phyloP scores from a whole-genome alignment of 495 filamentous ascomycete genomes.

The Tuber microsphaerosporum region DNA sequence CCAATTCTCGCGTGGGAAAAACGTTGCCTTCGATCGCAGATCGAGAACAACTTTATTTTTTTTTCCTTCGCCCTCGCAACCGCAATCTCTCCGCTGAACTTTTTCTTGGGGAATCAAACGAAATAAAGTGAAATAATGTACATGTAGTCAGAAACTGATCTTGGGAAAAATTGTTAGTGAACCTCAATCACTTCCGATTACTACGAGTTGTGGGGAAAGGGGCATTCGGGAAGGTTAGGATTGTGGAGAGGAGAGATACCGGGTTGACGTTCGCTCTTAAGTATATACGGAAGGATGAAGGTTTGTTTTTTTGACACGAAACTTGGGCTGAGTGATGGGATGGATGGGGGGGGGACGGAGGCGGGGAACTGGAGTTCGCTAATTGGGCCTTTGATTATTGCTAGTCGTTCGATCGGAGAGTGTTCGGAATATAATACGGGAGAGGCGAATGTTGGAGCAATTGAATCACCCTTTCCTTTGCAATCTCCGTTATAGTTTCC shows the following conservation, averaged over 20 bases:
- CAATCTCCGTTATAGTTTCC: slow-evolving; percentile 97
- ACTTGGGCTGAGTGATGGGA: background rate
- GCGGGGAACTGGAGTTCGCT: slow-evolving; percentile 14
- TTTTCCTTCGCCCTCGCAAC: slow-evolving; percentile 8
- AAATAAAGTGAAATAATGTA: background rate
- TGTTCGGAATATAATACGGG: slow-evolving; percentile 94
- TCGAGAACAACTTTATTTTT: slow-evolving; percentile 8
- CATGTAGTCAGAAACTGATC: slow-evolving; percentile 30
- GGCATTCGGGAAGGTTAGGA: slow-evolving; percentile 96
- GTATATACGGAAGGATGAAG: slow-evolving; percentile 98
- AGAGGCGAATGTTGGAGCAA: slow-evolving; percentile 94
- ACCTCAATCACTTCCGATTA: slow-evolving; percentile 94
- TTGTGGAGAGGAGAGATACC: slow-evolving; percentile 95
- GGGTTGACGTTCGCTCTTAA: slow-evolving; percentile 90
- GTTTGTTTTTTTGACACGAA: slow-evolving; percentile 49
- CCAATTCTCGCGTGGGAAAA: slow-evolving; percentile 4
- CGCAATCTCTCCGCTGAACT: slow-evolving; percentile 10
- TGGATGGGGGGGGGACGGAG: background rate
- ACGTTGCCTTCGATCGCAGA: slow-evolving; percentile 6
- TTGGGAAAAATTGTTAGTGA: slow-evolving; percentile 53
- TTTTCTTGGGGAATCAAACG: background rate
- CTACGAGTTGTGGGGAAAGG: slow-evolving; percentile 93
- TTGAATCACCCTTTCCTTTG: slow-evolving; percentile 97
- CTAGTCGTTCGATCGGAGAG: slow-evolving; percentile 94
- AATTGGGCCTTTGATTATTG: slow-evolving; percentile 13